Evolutionary conservation across 306 rosid species (phyloP), one percentile per base, ranked within the genome.

Genomic region (Malus asiatica): DNA sequence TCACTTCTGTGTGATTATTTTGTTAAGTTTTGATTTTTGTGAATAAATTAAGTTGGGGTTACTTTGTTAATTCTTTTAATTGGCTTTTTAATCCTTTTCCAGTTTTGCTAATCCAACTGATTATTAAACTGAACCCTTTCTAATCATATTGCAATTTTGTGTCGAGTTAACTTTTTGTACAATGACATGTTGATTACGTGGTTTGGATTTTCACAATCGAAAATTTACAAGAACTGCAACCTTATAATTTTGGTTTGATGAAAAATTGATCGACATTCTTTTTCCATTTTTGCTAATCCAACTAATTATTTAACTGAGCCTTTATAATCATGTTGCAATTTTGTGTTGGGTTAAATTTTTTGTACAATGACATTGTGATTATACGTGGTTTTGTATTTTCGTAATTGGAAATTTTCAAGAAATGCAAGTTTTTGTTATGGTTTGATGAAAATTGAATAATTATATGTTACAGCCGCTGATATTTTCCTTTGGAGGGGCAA

Each of bases 401-500:
- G 3, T 11, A 4, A 6, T 14, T 0, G 11, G 10, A 30, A 64
- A 64, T 33, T 4, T 53, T 32, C 16, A 20, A 53, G 68, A 30
- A 42, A 3, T 57, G 45, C 19, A 12, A 22, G 2, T n/a, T 57
- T 57, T 57, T 57, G 13, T 1, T 73, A 2, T 16, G 8, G 38
- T 58, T 11, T 29, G 61, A 18, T 73, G 20, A 48, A 20, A 46
- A 27, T 23, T 66, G 22, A 30, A 5, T 73, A 38, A 5, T 29
- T 20, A 27, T 58, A 58, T 83, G 74, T 32, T 15, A 18, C 96
- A 92, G 98, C 89, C 42, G 99, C 99, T 11, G 98, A 96, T 89
- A 86, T 96, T 69, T 88, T 92, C 82, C 85, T 96, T 45, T 96
- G 99, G 99, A 92, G 97, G 84, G 80, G 92, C 78, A 96, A 92